Evolutionary conservation across 2,329 filamentous ascomycete genomes (phyloP).

Genomic region (Aplosporella prunicola): DNA sequence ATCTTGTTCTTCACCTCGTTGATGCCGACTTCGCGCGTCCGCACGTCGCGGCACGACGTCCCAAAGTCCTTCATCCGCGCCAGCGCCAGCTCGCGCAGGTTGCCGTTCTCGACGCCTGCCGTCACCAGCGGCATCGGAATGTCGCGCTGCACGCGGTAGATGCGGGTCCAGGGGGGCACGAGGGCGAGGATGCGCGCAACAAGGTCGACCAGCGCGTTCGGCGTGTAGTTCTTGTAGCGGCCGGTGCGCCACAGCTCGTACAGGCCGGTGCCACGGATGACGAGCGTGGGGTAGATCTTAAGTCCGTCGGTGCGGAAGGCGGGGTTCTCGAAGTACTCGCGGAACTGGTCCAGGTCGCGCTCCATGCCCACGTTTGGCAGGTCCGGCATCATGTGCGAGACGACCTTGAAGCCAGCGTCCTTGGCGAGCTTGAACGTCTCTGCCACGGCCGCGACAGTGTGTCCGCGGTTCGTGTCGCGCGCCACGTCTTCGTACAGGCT

Average conservation of each 20-base stretch:
- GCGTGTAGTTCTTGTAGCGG: conserved; percentile 96
- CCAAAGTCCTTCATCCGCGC: conserved; percentile 99
- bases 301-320: conserved; percentile 92
- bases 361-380: conserved; percentile 98
- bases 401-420: conserved; percentile 97
- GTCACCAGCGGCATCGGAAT: conserved; percentile 99
- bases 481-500: conserved; percentile 97
- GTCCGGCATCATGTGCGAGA: conserved; percentile 99
- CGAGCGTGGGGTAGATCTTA: conserved; percentile 96
- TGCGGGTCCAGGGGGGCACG: conserved; percentile 94
- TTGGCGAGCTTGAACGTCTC: conserved; percentile 97
- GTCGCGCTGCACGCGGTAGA: conserved; percentile 96
- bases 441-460: conserved; percentile 89
- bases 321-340: conserved; percentile 96
- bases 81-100: conserved; percentile 82
- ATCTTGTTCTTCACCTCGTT: conserved; percentile 99
- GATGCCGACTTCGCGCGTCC: conserved; percentile 92
- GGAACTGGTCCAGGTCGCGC: conserved; percentile 90
- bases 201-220: conserved; percentile 89
- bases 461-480: conserved; percentile 92
- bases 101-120: conserved; percentile 95
- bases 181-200: conserved; percentile 93
- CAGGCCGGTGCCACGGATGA: conserved; percentile 89
- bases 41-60: conserved; percentile 90
- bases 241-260: conserved; percentile 98